Base-by-base conservation (phyloP, 75 land plant genomes). In the Sequoia sempervirens region DNA sequence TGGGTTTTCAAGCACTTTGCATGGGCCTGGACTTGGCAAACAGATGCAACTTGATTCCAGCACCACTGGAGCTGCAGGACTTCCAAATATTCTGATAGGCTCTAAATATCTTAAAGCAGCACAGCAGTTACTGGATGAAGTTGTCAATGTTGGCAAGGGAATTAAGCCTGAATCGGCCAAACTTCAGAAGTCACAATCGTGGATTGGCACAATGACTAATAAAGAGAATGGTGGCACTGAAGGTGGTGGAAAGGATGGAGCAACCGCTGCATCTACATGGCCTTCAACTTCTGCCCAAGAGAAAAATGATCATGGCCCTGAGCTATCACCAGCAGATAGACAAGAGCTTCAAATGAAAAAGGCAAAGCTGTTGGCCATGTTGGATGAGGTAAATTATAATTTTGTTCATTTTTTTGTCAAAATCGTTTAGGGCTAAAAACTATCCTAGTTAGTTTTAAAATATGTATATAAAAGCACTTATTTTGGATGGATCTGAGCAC, bases 291-390 rank as follows among this genome's bases (percentile, higher is more conserved):
- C 53, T 38, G 41, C 81, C 36, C 64, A 84, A 79, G 80, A 78
- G n/a, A 79, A 30, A 13, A 79, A 50, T 50, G 86, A 88, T 38
- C 76, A 82, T 9, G 72, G 36, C 20, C 82, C 90, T 8, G 95
- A 94, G 79, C 87, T 94, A 1, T 64, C 92, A 28, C 82, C 92
- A 13, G 84, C 91, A 5, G 92, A 91, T 82, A 89, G 93, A 79
- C 96, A 96, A 66, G 98, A 94, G 61, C 87, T 96, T 84, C 93
- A 94, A 82, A 87, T 88, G 91, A 96, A 93, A 89, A 94, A 91
- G 80, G 91, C 92, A 12, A 94, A 94, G 88, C 93, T 96, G 12
- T 72, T 90, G 32, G 84, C 75, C 82, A 94, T 96, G 94, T 92
- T 95, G 81, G 93, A 96, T 84, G 98, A 96, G 96, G 98, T 96